Percentiles rank a stretch among this genome's conserved stretches.
These are phyloP conservation scores for Debaryomyces maramus DNA, from an alignment of 805 yeast genomes.

Conservation along the genomic window DNA sequence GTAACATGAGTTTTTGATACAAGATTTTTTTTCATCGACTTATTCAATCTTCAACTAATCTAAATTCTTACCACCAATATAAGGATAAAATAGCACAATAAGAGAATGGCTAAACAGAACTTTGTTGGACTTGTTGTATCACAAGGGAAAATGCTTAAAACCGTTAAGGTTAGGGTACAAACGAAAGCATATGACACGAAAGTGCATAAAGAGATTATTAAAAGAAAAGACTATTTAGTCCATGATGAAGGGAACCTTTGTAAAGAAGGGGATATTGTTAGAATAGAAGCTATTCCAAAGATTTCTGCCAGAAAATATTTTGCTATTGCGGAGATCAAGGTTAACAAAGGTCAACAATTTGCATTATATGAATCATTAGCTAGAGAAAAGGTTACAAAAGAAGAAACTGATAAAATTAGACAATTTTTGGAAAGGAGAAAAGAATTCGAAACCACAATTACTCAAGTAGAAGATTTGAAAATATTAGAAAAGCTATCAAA, in stretches of 20 bases:
- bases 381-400: conserved; percentile 60
- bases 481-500: conserved; percentile 31
- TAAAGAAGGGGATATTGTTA: conserved; percentile 92
- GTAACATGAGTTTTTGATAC: background rate
- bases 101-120: conserved; percentile 79
- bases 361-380: conserved; percentile 76
- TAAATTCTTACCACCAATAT: background rate
- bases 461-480: conserved; percentile 40
- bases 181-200: conserved; percentile 68
- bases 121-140: conserved; percentile 91
- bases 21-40: background rate
- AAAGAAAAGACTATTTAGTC: conserved; percentile 80
- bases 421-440: conserved; percentile 52
- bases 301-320: conserved; percentile 78
- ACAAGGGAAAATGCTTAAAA: conserved; percentile 94
- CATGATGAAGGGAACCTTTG: conserved; percentile 93
- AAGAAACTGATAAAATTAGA: conserved; percentile 58
- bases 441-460: conserved; percentile 25
- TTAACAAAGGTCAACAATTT: conserved; percentile 88
- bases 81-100: too few relatives aligned
- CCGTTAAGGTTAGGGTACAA: conserved; percentile 89
- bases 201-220: conserved; percentile 73
- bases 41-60: background rate
- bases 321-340: conserved; percentile 89
- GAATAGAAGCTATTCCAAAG: conserved; percentile 88